These are phyloP conservation scores for Rhizophagus prolifer DNA, from an alignment of 192 early-diverging fungal genomes.

Conservation along the genomic window DNA sequence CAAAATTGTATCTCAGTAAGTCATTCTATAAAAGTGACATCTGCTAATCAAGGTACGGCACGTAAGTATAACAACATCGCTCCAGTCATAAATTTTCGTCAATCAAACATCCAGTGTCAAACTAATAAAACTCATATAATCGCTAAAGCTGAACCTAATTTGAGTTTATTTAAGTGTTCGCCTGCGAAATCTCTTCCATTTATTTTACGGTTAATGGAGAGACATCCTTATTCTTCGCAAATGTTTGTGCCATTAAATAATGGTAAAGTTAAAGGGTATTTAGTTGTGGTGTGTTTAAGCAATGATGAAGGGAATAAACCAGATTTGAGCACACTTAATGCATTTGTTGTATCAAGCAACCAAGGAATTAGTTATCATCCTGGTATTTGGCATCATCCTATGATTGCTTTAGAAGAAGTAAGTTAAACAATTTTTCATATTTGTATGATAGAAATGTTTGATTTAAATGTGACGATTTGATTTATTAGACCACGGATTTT, in stretches of 20 bases:
- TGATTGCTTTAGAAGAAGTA: slow-evolving; percentile 68
- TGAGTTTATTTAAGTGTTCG: slow-evolving; percentile 69
- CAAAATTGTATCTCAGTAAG: slow-evolving; percentile 27
- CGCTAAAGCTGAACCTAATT: slow-evolving; percentile 50
- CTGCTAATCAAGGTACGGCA: slow-evolving; percentile 77
- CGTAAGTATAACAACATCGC: slow-evolving; percentile 69
- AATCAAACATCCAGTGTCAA: slow-evolving; percentile 34
- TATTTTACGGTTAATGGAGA: slow-evolving; percentile 72
- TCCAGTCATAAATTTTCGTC: slow-evolving; percentile 54
- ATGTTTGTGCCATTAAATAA: slow-evolving; percentile 79
- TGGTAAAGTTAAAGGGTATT: slow-evolving; percentile 53
- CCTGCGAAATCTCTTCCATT: slow-evolving; percentile 52
- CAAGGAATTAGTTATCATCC: slow-evolving; percentile 84
- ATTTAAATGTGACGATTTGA: not conserved
- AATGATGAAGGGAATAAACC: slow-evolving; percentile 66
- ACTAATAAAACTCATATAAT: slow-evolving; percentile 30
- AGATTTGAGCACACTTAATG: slow-evolving; percentile 68
- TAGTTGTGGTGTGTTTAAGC: slow-evolving; percentile 82
- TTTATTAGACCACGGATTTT: slow-evolving; percentile 54
- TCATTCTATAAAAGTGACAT: slow-evolving; percentile 32
- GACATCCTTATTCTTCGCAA: slow-evolving; percentile 83
- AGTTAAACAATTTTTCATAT: not conserved
- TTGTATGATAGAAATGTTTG: not conserved
- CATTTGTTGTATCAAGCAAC: slow-evolving; percentile 66
- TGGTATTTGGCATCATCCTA: slow-evolving; percentile 90